Percentiles rank a stretch among this genome's conserved stretches.
Conservation (phyloP, 2,329 filamentous ascomycete genomes). For the Monilinia aucupariae region DNA sequence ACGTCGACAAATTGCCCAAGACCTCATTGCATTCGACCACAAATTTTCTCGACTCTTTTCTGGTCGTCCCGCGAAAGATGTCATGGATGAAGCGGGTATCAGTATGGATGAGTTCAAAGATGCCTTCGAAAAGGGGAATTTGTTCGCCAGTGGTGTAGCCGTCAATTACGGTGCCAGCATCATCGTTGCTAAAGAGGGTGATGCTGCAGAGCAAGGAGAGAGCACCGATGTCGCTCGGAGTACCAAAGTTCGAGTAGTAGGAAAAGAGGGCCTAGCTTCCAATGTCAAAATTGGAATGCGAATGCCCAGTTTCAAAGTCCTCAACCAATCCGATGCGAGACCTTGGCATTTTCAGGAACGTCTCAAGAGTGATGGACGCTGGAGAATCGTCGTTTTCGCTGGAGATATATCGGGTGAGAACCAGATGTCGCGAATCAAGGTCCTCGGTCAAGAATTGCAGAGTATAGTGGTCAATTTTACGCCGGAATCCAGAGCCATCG, state of each 20-base stretch:
- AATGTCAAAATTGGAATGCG: conserved; percentile 47
- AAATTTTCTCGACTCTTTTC: conserved; percentile 53
- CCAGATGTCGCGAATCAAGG: conserved; percentile 43
- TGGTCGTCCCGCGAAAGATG: conserved; percentile 46
- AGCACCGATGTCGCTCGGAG: conserved; percentile 45
- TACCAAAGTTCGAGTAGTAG: conserved; percentile 47
- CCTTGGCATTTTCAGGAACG: conserved; percentile 55
- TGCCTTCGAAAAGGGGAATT: conserved; percentile 53
- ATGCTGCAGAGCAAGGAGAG: conserved; percentile 42
- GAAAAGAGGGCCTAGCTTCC: conserved; percentile 27
- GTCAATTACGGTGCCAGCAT: conserved; percentile 54
- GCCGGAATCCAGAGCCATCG: conserved; percentile 37
- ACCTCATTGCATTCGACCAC: conserved; percentile 61
- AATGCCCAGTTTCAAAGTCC: conserved; percentile 53
- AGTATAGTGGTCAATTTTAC: conserved; percentile 45
- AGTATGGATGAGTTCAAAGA: conserved; percentile 58
- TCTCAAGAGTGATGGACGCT: conserved; percentile 52
- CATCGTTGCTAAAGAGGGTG: conserved; percentile 50
- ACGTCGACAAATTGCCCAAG: conserved; percentile 55
- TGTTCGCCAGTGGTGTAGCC: conserved; percentile 53
- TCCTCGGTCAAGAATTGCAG: conserved; percentile 43
- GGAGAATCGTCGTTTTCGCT: conserved; percentile 56
- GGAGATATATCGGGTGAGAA: conserved; percentile 46
- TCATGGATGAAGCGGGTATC: conserved; percentile 44
- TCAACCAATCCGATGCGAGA: conserved; percentile 49